These are phyloP conservation scores for Nannochloris sp. DNA, from an alignment of 139 green algal genomes.

Conservation along the genomic window DNA sequence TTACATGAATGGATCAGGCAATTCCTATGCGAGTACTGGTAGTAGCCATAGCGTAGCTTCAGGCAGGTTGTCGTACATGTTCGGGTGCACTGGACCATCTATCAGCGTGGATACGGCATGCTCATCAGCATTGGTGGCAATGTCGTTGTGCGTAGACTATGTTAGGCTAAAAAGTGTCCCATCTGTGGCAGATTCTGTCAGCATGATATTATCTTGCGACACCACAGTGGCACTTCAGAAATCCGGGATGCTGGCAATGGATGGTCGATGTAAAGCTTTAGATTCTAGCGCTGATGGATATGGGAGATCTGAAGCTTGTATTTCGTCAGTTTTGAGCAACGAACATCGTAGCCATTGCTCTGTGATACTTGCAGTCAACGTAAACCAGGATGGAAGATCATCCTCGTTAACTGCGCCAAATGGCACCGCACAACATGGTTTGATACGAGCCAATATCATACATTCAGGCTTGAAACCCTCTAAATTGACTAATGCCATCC, in stretches of 20 bases:
- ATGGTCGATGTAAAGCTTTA: constrained; percentile 59
- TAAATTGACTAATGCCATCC: neutral
- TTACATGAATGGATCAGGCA: constrained; percentile 25
- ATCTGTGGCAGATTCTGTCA: constrained; percentile 38
- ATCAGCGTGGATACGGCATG: constrained; percentile 48
- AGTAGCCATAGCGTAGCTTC: constrained; percentile 50
- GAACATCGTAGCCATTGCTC: neutral
- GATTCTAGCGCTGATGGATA: constrained; percentile 73
- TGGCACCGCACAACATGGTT: constrained; percentile 67
- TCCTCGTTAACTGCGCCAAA: constrained; percentile 77
- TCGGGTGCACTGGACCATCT: constrained; percentile 28
- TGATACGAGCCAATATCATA: constrained; percentile 41
- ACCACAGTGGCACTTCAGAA: constrained; percentile 15
- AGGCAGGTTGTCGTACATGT: constrained; percentile 42
- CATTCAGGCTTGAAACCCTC: neutral
- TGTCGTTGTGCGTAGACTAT: constrained; percentile 17
- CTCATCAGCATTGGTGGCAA: constrained; percentile 34
- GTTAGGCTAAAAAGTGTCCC: constrained; percentile 2
- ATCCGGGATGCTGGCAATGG: constrained; percentile 50
- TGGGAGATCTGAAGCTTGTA: constrained; percentile 57
- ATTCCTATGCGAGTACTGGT: constrained; percentile 57
- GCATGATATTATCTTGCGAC: constrained; percentile 24
- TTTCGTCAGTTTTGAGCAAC: constrained; percentile 12
- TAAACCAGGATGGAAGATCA: constrained; percentile 65
- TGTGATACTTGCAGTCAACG: constrained; percentile 13